Evolutionary conservation across 345 rosid species (phyloP).

Genomic region (Gossypium rotundifolium): DNA sequence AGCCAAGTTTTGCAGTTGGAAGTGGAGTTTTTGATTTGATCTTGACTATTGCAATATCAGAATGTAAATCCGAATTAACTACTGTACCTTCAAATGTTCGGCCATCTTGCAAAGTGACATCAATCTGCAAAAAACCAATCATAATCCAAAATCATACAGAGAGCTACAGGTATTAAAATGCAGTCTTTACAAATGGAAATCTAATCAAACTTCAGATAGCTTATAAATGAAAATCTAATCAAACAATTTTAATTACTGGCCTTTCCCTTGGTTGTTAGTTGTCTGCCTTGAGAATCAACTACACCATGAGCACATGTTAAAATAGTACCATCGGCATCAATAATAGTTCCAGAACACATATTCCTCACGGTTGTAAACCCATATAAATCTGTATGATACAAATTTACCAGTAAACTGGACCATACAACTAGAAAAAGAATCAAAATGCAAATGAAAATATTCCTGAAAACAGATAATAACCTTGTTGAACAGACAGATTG

Average conservation of each 20-base stretch:
- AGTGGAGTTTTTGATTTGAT: constrained; percentile 73
- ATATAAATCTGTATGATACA: constrained; percentile 32
- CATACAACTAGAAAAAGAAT: neutral
- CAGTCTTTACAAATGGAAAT: neutral
- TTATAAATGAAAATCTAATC: neutral
- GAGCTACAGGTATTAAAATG: neutral
- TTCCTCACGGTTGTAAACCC: constrained; percentile 50
- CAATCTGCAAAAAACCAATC: constrained; percentile 43
- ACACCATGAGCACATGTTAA: constrained; percentile 93
- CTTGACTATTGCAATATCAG: constrained; percentile 91
- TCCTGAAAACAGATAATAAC: constrained; percentile 27
- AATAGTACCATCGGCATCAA: constrained; percentile 74
- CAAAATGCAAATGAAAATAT: neutral
- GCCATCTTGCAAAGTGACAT: constrained; percentile 94
- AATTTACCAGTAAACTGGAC: constrained; percentile 3
- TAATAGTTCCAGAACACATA: constrained; percentile 83
- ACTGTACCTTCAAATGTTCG: constrained; percentile 79
- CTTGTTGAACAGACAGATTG: constrained; percentile 64
- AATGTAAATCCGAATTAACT: constrained; percentile 73
- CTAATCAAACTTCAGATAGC: neutral
- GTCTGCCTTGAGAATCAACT: constrained; percentile 48
- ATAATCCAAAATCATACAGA: neutral
- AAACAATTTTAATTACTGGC: constrained; percentile 28
- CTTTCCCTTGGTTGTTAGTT: constrained; percentile 52
- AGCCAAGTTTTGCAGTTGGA: constrained; percentile 80